Conservation (phyloP, 371 early-diverging fungal genomes). For the Batkoa obscura region DNA sequence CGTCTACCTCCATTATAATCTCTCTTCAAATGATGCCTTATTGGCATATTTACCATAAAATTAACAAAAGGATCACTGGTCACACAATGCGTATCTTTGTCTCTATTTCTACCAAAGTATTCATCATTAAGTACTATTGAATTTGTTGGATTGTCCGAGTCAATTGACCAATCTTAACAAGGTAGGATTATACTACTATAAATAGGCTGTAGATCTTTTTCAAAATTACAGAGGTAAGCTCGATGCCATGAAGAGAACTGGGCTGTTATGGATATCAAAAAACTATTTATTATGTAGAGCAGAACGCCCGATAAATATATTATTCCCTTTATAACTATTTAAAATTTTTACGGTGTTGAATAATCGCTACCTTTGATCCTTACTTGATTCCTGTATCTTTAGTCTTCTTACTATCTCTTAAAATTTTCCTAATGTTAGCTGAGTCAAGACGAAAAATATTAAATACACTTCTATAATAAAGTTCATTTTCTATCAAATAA, state of each 20-base stretch:
- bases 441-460: too few relatives aligned
- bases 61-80: neutral
- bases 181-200: constrained; percentile 21
- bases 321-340: too few relatives aligned
- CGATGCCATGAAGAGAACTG: constrained; percentile 23
- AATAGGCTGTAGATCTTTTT: constrained; percentile 12
- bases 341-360: too few relatives aligned
- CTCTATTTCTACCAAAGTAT: constrained; percentile 11
- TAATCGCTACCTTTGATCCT: too few relatives aligned
- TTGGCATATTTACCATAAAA: neutral
- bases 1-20: neutral
- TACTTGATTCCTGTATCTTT: too few relatives aligned
- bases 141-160: constrained; percentile 8
- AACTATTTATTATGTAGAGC: too few relatives aligned
- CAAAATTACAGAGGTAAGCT: constrained; percentile 12
- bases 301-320: too few relatives aligned
- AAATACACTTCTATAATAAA: too few relatives aligned
- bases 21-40: neutral
- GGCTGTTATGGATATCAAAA: neutral
- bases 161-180: constrained; percentile 28
- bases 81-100: neutral
- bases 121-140: constrained; percentile 5
- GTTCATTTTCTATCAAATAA: too few relatives aligned
- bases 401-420: too few relatives aligned
- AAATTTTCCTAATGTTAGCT: too few relatives aligned